Conservation (phyloP, 75 land plant genomes). For the Chamaecyparis obtusa region DNA sequence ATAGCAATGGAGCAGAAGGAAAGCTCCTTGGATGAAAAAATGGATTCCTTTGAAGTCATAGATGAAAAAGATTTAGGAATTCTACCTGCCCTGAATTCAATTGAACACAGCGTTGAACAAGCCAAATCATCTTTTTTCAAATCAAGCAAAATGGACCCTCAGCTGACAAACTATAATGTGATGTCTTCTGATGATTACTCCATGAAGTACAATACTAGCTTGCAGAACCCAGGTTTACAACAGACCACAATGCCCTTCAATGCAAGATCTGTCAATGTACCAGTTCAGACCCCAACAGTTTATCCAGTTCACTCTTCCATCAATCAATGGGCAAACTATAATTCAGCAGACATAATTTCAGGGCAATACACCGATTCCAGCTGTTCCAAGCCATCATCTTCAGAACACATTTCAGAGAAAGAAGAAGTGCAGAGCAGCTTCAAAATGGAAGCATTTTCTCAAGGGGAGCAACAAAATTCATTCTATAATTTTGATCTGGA, state of each 20-base stretch:
- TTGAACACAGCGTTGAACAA: constrained; percentile 10
- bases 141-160: background rate
- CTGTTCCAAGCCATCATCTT: constrained; percentile 10
- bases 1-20: constrained; percentile 6
- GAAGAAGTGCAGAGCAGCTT: constrained; percentile 11
- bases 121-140: background rate
- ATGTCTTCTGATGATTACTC: background rate
- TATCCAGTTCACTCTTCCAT: background rate
- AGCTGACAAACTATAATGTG: background rate
- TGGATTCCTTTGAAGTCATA: background rate
- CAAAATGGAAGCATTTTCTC: background rate
- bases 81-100: too few relatives aligned
- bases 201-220: too few relatives aligned
- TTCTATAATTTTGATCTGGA: background rate
- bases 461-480: background rate
- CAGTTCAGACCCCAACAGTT: background rate
- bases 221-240: background rate
- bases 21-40: background rate
- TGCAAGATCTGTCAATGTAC: background rate
- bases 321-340: constrained; percentile 6
- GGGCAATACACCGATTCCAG: constrained; percentile 10
- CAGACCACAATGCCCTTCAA: background rate
- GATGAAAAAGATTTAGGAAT: background rate
- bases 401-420: constrained; percentile 8
- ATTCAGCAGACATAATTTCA: background rate